Base-by-base conservation (phyloP, 2,329 filamentous ascomycete species). In the Fusarium sp. region DNA sequence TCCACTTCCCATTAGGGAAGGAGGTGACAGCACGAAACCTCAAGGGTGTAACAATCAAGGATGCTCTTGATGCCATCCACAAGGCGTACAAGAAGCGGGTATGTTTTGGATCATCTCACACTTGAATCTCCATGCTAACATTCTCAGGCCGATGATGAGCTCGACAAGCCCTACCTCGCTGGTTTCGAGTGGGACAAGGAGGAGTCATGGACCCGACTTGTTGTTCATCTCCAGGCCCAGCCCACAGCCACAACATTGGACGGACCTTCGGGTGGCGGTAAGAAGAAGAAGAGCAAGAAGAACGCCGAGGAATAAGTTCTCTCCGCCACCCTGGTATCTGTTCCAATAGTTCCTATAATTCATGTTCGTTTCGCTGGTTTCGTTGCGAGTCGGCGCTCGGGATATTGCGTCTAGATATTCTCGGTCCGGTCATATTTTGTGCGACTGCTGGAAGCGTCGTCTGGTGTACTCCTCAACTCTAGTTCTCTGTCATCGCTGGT, bases 11-110 rank as follows among this genome's bases (percentile, higher is more conserved):
- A 18, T 85, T 97, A 56, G 95, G 95, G 54, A 88, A 96, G 59
- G 91, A 95, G 78, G 92, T 98, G 73, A 93, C 92, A 32, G 95
- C 94, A 78, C 89, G 95, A 77, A 98, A 98, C 83, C 84, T 94
- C 76, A 95, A 94, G 82, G 95, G 95, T 60, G 94, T 98, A 74
- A 98, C 95, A 61, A 95, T 98, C 86, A 98, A 98, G 86, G 95
- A 98, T 82, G 94, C 94, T 62, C 80, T 97, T 80, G 94, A 98
- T 81, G 95, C 94, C 77, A 98, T 98, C 83, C 87, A 97, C 87
- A 98, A 97, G 86, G 89, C 92, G 75, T 97, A 93, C 87, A 97
- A 97, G 88, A 98, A 98, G 90, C 92, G 94, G 88, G 95, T 94
- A 82, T 75, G 89, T 81, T 18, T 40, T 46, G 34, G 29, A 30